Conservation (phyloP, 2,329 filamentous ascomycete species). For the Fusarium sacchari region DNA sequence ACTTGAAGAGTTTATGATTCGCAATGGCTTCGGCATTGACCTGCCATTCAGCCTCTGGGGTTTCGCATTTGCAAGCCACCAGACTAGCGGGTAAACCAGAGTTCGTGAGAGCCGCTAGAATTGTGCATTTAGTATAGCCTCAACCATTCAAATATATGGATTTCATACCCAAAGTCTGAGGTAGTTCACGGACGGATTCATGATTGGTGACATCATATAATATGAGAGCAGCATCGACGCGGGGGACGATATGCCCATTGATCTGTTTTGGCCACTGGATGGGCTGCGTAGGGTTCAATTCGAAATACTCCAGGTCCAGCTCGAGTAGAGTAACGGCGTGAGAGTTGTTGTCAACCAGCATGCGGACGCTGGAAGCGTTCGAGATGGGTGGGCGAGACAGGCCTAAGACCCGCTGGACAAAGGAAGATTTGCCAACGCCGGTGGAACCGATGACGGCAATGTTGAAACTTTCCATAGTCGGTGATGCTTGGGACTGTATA, state of each 20-base stretch:
- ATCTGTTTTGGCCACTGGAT: slow-evolving; percentile 75
- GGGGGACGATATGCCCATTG: slow-evolving; percentile 76
- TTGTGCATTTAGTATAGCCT: slow-evolving; percentile 12
- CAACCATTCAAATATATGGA: neutral
- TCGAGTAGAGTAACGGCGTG: slow-evolving; percentile 72
- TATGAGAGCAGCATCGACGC: slow-evolving; percentile 83
- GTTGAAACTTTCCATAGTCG: slow-evolving; percentile 68
- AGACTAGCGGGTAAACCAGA: slow-evolving; percentile 80
- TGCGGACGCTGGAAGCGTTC: slow-evolving; percentile 65
- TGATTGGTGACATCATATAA: slow-evolving; percentile 88
- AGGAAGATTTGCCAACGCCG: slow-evolving; percentile 74
- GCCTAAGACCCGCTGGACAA: slow-evolving; percentile 71
- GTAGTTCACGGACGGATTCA: slow-evolving; percentile 77
- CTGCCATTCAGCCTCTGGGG: slow-evolving; percentile 73
- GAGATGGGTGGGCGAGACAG: slow-evolving; percentile 62
- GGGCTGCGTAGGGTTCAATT: slow-evolving; percentile 64
- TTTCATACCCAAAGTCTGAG: slow-evolving; percentile 76
- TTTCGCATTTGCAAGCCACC: slow-evolving; percentile 91
- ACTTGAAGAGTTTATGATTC: slow-evolving; percentile 70
- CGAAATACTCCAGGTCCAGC: slow-evolving; percentile 72
- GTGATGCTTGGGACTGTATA: slow-evolving; percentile 46
- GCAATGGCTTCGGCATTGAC: slow-evolving; percentile 74
- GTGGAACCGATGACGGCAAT: slow-evolving; percentile 74
- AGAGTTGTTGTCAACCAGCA: slow-evolving; percentile 66
- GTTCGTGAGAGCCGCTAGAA: slow-evolving; percentile 75